Conservation (phyloP, 805 yeast genomes). For the Ogataea dorogensis region DNA sequence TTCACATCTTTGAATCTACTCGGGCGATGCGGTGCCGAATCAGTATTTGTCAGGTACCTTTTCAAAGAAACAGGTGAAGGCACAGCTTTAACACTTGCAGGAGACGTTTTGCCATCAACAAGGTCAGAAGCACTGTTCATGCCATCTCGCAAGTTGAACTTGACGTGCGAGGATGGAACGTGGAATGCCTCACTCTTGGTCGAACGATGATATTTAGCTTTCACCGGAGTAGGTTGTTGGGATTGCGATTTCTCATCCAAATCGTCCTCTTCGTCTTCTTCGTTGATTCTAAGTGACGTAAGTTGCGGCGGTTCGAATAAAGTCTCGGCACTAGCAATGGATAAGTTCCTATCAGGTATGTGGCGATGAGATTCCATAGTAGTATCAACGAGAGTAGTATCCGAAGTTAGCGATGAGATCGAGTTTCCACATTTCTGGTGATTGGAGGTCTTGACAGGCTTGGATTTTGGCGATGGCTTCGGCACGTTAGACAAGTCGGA, state of each 20-base stretch:
- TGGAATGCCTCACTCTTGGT: constrained; percentile 20
- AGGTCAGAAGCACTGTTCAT: constrained; percentile 6
- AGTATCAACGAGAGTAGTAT: constrained; percentile 20
- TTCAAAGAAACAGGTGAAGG: constrained; percentile 13
- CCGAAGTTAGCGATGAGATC: constrained; percentile 23
- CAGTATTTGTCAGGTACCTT: constrained; percentile 17
- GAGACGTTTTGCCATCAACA: neutral
- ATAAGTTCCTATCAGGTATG: constrained; percentile 10
- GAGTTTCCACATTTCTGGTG: constrained; percentile 22
- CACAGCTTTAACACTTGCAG: constrained; percentile 1
- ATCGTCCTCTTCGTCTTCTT: constrained; percentile 20
- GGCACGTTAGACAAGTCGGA: neutral
- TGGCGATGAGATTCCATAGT: constrained; percentile 1
- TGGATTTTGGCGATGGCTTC: neutral
- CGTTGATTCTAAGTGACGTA: constrained; percentile 17
- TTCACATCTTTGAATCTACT: constrained; percentile 25
- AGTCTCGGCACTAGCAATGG: constrained; percentile 25
- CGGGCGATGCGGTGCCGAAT: constrained; percentile 17
- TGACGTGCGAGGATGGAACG: constrained; percentile 4
- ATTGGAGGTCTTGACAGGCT: neutral
- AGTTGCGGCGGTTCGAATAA: constrained; percentile 20
- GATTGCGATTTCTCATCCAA: constrained; percentile 6
- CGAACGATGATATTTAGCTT: constrained; percentile 18
- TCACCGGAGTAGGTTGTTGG: constrained; percentile 13
- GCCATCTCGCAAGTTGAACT: constrained; percentile 10